These are phyloP conservation scores for Podospora pseudoanserina DNA, from an alignment of 495 filamentous ascomycete species.

Conservation along the genomic window DNA sequence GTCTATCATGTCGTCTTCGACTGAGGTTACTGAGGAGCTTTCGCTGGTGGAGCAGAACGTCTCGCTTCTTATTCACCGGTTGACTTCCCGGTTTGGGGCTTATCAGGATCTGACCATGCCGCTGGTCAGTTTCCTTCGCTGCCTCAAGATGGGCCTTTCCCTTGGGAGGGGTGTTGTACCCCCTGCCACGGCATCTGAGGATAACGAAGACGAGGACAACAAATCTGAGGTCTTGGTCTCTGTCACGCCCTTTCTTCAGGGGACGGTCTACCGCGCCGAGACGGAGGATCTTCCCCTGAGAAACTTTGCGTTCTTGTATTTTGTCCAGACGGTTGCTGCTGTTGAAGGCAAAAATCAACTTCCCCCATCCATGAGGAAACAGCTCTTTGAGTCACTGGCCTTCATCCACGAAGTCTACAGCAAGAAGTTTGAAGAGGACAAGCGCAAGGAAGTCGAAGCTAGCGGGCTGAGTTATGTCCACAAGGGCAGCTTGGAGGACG, in stretches of 20 bases:
- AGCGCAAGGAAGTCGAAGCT: slow-evolving; percentile 61
- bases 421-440: slow-evolving; percentile 62
- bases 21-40: slow-evolving; percentile 42
- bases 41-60: slow-evolving; percentile 68
- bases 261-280: slow-evolving; percentile 29
- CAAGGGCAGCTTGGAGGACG: slow-evolving; percentile 66
- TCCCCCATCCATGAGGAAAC: slow-evolving; percentile 29
- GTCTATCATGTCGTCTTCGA: slow-evolving; percentile 27
- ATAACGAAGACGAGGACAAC: slow-evolving; percentile 19
- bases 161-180: slow-evolving; percentile 45
- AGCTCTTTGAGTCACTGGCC: slow-evolving; percentile 55
- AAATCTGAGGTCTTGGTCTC: slow-evolving; percentile 42
- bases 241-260: slow-evolving; percentile 63
- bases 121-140: slow-evolving; percentile 73
- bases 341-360: slow-evolving; percentile 44
- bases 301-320: slow-evolving; percentile 46
- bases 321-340: slow-evolving; percentile 36
- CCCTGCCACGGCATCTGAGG: neutral
- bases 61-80: slow-evolving; percentile 59
- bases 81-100: slow-evolving; percentile 62
- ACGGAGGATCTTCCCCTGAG: slow-evolving; percentile 33
- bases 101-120: slow-evolving; percentile 84
- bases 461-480: slow-evolving; percentile 78
- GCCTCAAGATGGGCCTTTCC: slow-evolving; percentile 71
- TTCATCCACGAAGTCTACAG: slow-evolving; percentile 76